A percentile compares a stretch with the other conserved stretches of the same genome.
These are phyloP conservation scores for Diospyros lotus DNA, from an alignment of 148 eudicot species.

Conservation along the genomic window DNA sequence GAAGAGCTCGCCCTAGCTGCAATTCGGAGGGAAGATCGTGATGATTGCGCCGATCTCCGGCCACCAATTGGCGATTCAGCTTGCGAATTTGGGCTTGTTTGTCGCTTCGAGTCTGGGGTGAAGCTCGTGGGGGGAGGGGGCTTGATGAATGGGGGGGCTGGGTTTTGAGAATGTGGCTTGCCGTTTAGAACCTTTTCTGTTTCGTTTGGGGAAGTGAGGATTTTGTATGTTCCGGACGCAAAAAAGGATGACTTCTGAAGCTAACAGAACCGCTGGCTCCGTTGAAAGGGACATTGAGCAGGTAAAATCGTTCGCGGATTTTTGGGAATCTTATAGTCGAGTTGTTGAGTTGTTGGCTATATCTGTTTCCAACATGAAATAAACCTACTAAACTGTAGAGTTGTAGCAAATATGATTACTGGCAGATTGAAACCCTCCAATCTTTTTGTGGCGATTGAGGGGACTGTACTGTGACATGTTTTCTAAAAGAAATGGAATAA, in stretches of 20 bases:
- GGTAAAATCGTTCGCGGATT: constrained; percentile 26
- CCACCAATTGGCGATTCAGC: not conserved
- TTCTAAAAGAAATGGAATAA: too few relatives aligned
- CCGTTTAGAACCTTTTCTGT: constrained; percentile 8
- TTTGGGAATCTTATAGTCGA: not conserved
- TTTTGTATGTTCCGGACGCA: constrained; percentile 10
- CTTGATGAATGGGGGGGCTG: constrained; percentile 37
- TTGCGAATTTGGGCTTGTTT: constrained; percentile 4
- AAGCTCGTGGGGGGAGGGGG: constrained; percentile 6
- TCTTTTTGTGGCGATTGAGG: too few relatives aligned
- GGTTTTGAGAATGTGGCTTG: constrained; percentile 33
- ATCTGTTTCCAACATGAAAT: too few relatives aligned
- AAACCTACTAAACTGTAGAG: too few relatives aligned
- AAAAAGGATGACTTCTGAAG: constrained; percentile 57
- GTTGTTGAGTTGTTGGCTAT: not conserved
- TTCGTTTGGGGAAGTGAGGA: constrained; percentile 7
- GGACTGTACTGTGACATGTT: too few relatives aligned
- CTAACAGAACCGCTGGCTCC: constrained; percentile 44
- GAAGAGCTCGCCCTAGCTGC: not conserved
- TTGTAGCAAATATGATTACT: too few relatives aligned
- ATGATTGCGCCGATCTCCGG: not conserved
- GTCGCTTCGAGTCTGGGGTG: not conserved
- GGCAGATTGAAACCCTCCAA: too few relatives aligned
- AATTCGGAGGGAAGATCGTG: constrained; percentile 19
- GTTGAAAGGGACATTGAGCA: constrained; percentile 74